Base-by-base conservation (phyloP, 495 filamentous ascomycete species). In the Aspergillus sclerotiicarbonarius region DNA sequence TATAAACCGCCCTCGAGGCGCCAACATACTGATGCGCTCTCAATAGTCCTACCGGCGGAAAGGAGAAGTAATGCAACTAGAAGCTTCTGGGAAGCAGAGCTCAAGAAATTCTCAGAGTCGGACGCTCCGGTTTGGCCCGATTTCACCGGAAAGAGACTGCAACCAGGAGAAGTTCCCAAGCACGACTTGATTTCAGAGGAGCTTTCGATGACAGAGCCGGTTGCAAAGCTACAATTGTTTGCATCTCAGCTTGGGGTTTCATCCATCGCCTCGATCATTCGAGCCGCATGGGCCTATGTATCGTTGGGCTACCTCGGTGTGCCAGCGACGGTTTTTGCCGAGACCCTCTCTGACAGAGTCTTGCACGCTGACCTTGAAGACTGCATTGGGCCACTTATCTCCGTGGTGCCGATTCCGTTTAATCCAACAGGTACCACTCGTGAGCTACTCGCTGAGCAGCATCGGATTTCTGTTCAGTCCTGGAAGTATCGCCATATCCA, bases 361-460 rank as follows among this genome's bases (percentile, higher is more conserved):
- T 56, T 71, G n/a, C 55, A 62, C 18, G 47, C 61, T 3, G 46
- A 56, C 13, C 57, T 75, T 16, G 65, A 63, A 53, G 62, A 65
- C 50, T 56, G 64, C 9, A 50, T 75, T 18, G 71, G 68, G 0
- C 71, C 71, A 9, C 54, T 75, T 7, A 60, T 71, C 19, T 66
- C 61, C 9, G 71, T 75, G 9, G 56, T 75, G 0, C 71, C 71
- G 4, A 55, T 71, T 41, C 70, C 70, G 2, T 72, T 75, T 52
- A 46, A 62, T 16, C 58, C 56, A 9, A 43, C 62, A 18, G 65
- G 62, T 32, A 65, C 55, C 18, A 45, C 46, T 3, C 60, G 63
- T 0, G 61, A 68, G 29, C 46, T 67, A 1, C 46, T 75, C 5
- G n/a, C 46, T 1, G 59, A 63, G 21, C 68, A 72, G 47, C 59